Percentiles rank a stretch among this genome's conserved stretches.
Conservation (phyloP, 345 rosid species). For the Citrus australasica region DNA sequence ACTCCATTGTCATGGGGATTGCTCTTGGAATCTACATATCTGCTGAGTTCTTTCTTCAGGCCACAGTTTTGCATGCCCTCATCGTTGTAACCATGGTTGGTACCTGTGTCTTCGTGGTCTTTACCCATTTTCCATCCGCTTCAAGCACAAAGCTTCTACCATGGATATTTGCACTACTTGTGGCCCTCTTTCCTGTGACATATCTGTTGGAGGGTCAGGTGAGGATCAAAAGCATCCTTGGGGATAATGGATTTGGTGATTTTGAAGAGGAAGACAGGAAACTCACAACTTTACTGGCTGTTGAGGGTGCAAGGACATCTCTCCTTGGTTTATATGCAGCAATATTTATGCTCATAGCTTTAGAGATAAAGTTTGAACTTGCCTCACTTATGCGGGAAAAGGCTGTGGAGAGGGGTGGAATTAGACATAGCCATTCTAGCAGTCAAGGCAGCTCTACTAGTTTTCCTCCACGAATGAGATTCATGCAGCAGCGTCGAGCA, state of each 20-base stretch:
- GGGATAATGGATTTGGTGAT: constrained; percentile 46
- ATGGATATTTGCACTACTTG: constrained; percentile 92
- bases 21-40: constrained; percentile 94
- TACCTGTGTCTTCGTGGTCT: constrained; percentile 81
- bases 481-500: constrained; percentile 90
- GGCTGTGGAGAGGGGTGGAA: constrained; percentile 63
- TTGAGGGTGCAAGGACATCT: constrained; percentile 98
- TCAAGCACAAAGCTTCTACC: constrained; percentile 95
- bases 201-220: constrained; percentile 96
- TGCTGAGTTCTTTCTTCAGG: constrained; percentile 97
- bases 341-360: constrained; percentile 92
- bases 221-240: constrained; percentile 64
- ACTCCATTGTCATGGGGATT: constrained; percentile 78
- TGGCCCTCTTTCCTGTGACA: constrained; percentile 94
- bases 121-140: constrained; percentile 98
- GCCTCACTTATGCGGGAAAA: constrained; percentile 93
- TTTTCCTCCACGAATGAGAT: constrained; percentile 76
- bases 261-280: constrained; percentile 77
- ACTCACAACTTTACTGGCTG: constrained; percentile 78
- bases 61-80: constrained; percentile 79
- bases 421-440: constrained; percentile 53
- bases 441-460: constrained; percentile 48
- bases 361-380: constrained; percentile 88
- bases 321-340: constrained; percentile 98
- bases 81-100: constrained; percentile 83